Base-by-base conservation (phyloP, 805 yeast species). In the Starmerella asiatica region DNA sequence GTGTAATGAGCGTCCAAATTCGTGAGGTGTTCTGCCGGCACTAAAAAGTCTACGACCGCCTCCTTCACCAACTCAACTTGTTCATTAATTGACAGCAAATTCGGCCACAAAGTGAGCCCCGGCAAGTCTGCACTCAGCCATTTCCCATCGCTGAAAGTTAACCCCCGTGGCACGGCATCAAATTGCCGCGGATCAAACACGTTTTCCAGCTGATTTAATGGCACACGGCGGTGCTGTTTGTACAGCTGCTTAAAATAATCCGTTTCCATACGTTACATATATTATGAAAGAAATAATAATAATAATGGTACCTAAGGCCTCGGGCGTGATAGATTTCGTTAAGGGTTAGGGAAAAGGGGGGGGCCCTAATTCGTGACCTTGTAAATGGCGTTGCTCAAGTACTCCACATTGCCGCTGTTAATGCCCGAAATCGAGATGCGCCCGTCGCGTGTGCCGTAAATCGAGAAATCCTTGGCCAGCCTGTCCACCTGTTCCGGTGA, bases 361-460 rank as follows among this genome's bases (percentile, higher is more conserved):
- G n/a, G n/a, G 26, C 27, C 39, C 30, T 45, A 50, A 29, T 50
- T 46, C 15, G 56, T 56, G 15, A 79, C 93, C 56, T 76, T 82
- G 58, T 83, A 86, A 52, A 86, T 73, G 24, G 91, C 76, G 44
- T 69, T 62, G 36, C 95, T 94, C 37, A 86, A 91, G 55, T 73
- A 66, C 40, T 71, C 73, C 40, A 85, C 79, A 55, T 88, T 86
- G 39, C 69, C 63, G 40, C 75, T 76, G 63, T 83, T 88, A 59
- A 88, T 69, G 18, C 97, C 97, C 11, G 96, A 94, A 59, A 88
- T 82, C 32, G 93, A 80, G 36, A 93, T 88, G 59, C 97, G 75
- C 36, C 97, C 97, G 40, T 80, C 73, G 33, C 75, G 58, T 17
- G 82, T 82, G 59, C 86, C 59, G 59, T 88, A 88, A 34, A 88